A percentile compares a stretch with the other conserved stretches of the same genome.
Evolutionary conservation across 176 grass and related monocot genomes (phyloP).

Genomic region (Panicum miliaceum): DNA sequence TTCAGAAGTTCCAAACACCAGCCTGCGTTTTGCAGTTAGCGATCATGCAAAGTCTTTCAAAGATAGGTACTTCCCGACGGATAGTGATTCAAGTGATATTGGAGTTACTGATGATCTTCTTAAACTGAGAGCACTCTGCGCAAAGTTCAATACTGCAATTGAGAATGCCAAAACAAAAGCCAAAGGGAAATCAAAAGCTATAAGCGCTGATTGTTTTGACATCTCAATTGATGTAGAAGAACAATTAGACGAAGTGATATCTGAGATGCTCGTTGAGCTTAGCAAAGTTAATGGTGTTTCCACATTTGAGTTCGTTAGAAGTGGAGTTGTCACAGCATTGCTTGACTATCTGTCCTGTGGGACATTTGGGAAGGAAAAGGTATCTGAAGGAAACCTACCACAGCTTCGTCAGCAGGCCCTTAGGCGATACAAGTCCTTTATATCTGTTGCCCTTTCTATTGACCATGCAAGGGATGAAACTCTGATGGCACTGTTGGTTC

Average conservation of each 20-base stretch:
- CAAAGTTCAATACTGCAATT: conserved; percentile 65
- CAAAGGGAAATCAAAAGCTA: conserved; percentile 84
- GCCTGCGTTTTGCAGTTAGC: conserved; percentile 67
- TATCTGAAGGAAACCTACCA: conserved; percentile 62
- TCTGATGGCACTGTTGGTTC: conserved; percentile 71
- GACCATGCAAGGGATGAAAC: conserved; percentile 53
- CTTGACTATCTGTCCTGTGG: conserved; percentile 85
- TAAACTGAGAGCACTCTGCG: conserved; percentile 64
- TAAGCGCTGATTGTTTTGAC: conserved; percentile 57
- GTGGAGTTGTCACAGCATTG: conserved; percentile 72
- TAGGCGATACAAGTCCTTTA: conserved; percentile 75
- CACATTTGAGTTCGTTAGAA: conserved; percentile 93
- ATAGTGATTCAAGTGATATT: conserved; percentile 60
- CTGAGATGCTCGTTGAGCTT: conserved; percentile 77
- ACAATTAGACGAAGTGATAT: conserved; percentile 62
- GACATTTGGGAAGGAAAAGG: conserved; percentile 74
- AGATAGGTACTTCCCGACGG: conserved; percentile 72
- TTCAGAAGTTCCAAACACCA: conserved; percentile 53
- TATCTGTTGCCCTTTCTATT: conserved; percentile 68
- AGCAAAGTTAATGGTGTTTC: conserved; percentile 82
- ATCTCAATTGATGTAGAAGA: conserved; percentile 64
- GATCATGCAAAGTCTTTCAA: conserved; percentile 72
- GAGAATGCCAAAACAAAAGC: conserved; percentile 65
- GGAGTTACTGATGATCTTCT: conserved; percentile 80
- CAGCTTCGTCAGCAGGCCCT: conserved; percentile 76